Conservation (phyloP, 768 basidiomycete species). For the Brasilioporus rufonigricans region DNA sequence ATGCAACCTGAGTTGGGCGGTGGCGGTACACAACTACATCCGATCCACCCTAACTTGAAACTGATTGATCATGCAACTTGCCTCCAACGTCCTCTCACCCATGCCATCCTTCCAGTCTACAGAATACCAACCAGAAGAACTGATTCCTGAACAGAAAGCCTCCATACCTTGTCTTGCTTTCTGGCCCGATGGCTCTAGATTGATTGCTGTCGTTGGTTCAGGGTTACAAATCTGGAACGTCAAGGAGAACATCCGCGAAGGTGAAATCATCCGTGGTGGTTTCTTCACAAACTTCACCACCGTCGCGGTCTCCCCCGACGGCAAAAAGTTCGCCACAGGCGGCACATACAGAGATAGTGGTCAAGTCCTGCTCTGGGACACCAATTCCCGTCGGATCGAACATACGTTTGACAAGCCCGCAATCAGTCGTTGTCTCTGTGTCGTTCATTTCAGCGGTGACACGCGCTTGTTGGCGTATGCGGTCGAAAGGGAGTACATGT, state of each 20-base stretch:
- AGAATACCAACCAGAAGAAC: constrained; percentile 10
- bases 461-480: constrained; percentile 19
- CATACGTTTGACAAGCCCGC: constrained; percentile 24
- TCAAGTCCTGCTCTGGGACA: constrained; percentile 24
- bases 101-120: constrained; percentile 10
- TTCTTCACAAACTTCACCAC: constrained; percentile 29
- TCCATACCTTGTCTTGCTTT: constrained; percentile 20
- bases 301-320: constrained; percentile 23
- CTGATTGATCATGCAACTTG: constrained; percentile 3
- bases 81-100: constrained; percentile 7
- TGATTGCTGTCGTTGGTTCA: constrained; percentile 26
- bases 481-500: constrained; percentile 27
- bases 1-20: constrained; percentile 2
- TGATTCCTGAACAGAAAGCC: constrained; percentile 19
- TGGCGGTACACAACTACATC: constrained; percentile 15
- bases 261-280: constrained; percentile 21
- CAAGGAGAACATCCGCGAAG: constrained; percentile 18
- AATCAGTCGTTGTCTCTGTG: constrained; percentile 20
- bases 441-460: constrained; percentile 24
- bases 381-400: constrained; percentile 20
- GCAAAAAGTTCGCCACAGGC: constrained; percentile 23
- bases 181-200: constrained; percentile 26
- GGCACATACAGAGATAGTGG: constrained; percentile 26
- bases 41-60: neutral
- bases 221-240: constrained; percentile 27